These are phyloP conservation scores for Hyphochytrium catenoides DNA, from an alignment of 352 stramenopile species.

Conservation along the genomic window DNA sequence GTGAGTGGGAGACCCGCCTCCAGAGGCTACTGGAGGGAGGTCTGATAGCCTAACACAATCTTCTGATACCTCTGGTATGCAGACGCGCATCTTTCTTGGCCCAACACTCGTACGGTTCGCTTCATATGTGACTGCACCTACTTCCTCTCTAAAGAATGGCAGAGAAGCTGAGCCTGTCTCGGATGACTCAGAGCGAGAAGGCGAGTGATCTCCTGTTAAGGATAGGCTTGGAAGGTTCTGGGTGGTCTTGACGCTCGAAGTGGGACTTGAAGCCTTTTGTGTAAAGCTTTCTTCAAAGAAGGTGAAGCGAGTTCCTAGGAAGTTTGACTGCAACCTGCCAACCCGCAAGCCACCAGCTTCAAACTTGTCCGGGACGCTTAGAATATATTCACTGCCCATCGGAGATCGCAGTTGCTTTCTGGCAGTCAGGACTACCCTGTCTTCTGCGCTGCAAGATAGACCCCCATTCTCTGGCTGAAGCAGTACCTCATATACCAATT, in stretches of 20 bases:
- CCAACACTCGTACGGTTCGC: constrained; percentile 57
- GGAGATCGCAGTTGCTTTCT: constrained; percentile 55
- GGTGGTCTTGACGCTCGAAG: no score
- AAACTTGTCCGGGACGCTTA: constrained; percentile 52
- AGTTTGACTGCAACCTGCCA: constrained; percentile 64
- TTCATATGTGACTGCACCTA: constrained; percentile 59
- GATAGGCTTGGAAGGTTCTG: no score
- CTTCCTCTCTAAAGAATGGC: no score
- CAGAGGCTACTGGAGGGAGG: no score
- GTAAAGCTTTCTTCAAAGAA: constrained; percentile 64
- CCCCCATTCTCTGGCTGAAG: constrained; percentile 52
- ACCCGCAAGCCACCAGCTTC: constrained; percentile 35
- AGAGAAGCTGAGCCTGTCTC: no score
- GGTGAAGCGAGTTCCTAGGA: constrained; percentile 56
- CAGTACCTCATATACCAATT: constrained; percentile 57
- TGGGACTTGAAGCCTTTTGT: no score
- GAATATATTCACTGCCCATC: constrained; percentile 63
- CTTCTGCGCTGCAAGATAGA: constrained; percentile 49
- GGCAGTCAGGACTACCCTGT: constrained; percentile 42
- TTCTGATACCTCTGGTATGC: constrained; percentile 5
- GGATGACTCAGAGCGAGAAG: no score
- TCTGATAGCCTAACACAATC: no score
- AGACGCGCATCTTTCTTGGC: constrained; percentile 54
- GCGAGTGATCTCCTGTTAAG: no score
- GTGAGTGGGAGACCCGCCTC: no score